Base-by-base conservation (phyloP, 2,329 filamentous ascomycete species). In the Diaporthe longicolla region DNA sequence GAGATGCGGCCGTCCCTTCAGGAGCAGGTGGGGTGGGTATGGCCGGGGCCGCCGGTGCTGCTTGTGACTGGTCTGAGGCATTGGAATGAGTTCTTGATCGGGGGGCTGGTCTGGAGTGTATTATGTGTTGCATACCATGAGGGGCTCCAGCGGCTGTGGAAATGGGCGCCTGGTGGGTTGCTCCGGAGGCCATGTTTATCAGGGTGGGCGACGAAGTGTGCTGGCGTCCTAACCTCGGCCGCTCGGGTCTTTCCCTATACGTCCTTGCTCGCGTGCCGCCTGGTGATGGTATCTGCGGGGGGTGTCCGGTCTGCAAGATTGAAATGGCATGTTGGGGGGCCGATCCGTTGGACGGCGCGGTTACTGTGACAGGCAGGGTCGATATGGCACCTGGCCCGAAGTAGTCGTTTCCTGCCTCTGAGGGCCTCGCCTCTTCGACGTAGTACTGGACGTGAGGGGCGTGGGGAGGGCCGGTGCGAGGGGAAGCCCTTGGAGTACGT, bases 161-260 rank as follows among this genome's bases (percentile, higher is more conserved):
- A 68, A 79, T 77, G 19, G 79, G 78, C 69, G 86, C 78, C 77
- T 87, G 84, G 73, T 84, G 81, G 52, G 84, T 78, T 26, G 86
- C 81, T 68, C 82, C 80, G 73, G 88, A 87, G 70, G 87, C 83
- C 55, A 94, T 81, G 61, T 93, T 88, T 1, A 94, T 81, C 43
- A 93, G 87, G 0, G 93, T 95, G 0, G 95, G 95, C 2, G 95
- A 97, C 32, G 94, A 92, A 0, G 95, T 97, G 79, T 95, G 92
- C 79, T 94, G 92, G 72, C 94, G 89, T 55, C 86, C 87, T 72
- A 92, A 86, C 76, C 91, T 89, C 11, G 93, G 92, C 69, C 91
- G 85, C 26, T 87, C 85, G 15, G 87, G 85, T 72, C 91, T 87
- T 75, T 90, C 89, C 74, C 89, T 87, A 75, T 89, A 87, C 65